These are phyloP conservation scores for Blepharisma undulans DNA, from an alignment of 169 alveolate genomes.

Conservation along the genomic window DNA sequence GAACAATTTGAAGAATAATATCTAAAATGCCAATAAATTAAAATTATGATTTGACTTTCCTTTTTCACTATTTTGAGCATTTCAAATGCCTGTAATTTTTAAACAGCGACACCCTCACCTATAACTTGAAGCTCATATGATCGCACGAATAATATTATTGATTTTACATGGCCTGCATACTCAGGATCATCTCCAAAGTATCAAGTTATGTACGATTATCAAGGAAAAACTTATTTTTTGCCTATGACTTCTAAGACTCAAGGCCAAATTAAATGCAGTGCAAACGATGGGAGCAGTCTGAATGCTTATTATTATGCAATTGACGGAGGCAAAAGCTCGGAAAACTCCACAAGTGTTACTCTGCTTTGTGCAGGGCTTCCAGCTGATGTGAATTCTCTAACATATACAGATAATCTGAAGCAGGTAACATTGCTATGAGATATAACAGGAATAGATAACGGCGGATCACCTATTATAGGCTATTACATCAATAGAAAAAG, in stretches of 20 bases:
- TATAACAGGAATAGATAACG: not conserved
- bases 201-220: not conserved
- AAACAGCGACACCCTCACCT: not conserved
- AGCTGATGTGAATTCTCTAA: not conserved
- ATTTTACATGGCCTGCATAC: not conserved
- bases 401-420: not conserved
- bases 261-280: not conserved
- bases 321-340: not conserved
- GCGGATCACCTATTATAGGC: not conserved
- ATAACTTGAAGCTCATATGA: not conserved
- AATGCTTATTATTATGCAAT: not conserved
- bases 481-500: not conserved
- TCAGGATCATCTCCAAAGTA: not conserved
- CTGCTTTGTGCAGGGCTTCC: slow-evolving; percentile 18
- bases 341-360: not conserved
- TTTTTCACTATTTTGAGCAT: not conserved
- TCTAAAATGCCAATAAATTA: too few species aligned
- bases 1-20: too few species aligned
- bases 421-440: not conserved
- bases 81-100: not conserved
- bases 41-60: not conserved
- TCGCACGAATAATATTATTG: not conserved
- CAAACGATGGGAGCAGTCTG: not conserved
- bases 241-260: not conserved
- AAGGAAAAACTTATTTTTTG: not conserved